Evolutionary conservation across 768 basidiomycete species (phyloP).

Genomic region (Cytidiella melzeri): DNA sequence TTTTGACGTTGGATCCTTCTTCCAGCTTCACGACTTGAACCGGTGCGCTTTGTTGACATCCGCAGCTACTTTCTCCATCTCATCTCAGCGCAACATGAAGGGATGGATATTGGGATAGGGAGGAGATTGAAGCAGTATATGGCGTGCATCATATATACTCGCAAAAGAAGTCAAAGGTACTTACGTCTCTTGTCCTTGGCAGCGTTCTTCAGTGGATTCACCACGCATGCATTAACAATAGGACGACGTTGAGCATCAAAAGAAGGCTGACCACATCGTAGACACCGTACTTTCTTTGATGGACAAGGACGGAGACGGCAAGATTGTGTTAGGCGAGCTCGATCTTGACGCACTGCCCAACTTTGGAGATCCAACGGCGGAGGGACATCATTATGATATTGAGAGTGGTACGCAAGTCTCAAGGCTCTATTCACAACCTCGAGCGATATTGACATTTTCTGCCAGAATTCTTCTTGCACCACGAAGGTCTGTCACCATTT

Average conservation of each 20-base stretch:
- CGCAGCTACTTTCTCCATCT: too few species aligned
- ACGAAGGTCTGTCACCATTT: constrained; percentile 62
- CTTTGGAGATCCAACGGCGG: constrained; percentile 78
- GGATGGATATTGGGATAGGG: constrained; percentile 75
- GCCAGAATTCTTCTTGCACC: constrained; percentile 90
- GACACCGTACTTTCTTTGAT: constrained; percentile 59
- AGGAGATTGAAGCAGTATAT: constrained; percentile 93
- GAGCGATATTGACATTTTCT: background rate
- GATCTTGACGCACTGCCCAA: constrained; percentile 76
- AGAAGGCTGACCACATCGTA: constrained; percentile 78
- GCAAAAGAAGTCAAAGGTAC: constrained; percentile 71
- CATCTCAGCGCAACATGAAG: too few species aligned
- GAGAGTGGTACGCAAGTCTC: constrained; percentile 65
- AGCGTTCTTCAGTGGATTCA: background rate
- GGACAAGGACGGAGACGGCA: constrained; percentile 73
- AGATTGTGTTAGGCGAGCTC: constrained; percentile 62
- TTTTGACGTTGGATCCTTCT: constrained; percentile 85
- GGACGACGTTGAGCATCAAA: constrained; percentile 74
- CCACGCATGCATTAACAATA: constrained; percentile 20
- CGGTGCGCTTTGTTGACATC: constrained; percentile 37
- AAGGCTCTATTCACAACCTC: background rate
- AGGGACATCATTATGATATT: constrained; percentile 91
- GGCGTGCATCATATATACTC: constrained; percentile 92
- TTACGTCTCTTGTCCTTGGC: background rate
- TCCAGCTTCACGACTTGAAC: constrained; percentile 92